These are phyloP conservation scores for Lactarius sp. DNA, from an alignment of 768 basidiomycete species.

Conservation along the genomic window DNA sequence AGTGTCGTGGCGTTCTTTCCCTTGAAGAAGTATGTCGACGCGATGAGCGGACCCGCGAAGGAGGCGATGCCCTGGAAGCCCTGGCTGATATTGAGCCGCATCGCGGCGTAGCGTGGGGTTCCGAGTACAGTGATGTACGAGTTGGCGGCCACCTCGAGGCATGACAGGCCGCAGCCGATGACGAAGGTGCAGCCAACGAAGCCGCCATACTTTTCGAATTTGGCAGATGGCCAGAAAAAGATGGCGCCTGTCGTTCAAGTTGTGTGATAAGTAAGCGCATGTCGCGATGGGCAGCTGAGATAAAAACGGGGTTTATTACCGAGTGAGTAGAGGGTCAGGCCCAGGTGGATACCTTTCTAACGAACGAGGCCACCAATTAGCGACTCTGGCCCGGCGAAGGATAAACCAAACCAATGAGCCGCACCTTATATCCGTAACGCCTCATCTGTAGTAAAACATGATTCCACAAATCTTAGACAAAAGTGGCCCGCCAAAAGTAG, in stretches of 20 bases:
- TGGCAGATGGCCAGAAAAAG: constrained; percentile 76
- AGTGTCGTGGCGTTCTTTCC: constrained; percentile 56
- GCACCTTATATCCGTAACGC: constrained; percentile 59
- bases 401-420: no score
- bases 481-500: neutral
- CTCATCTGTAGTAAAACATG: constrained; percentile 42
- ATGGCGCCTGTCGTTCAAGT: constrained; percentile 47
- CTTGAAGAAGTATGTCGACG: constrained; percentile 68
- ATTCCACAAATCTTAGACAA: neutral
- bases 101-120: constrained; percentile 62
- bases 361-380: neutral
- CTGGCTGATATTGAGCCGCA: constrained; percentile 74
- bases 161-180: constrained; percentile 62
- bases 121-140: constrained; percentile 74
- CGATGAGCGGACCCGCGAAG: constrained; percentile 71
- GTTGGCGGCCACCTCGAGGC: constrained; percentile 71
- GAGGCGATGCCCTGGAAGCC: constrained; percentile 74
- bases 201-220: constrained; percentile 60
- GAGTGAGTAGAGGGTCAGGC: constrained; percentile 53
- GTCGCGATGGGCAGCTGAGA: constrained; percentile 26
- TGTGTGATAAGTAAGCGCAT: constrained; percentile 5
- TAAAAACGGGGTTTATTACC: constrained; percentile 31
- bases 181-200: constrained; percentile 73
- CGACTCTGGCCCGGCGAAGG: neutral
- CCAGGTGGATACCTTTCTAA: constrained; percentile 58